Evolutionary conservation across 75 land plant species (phyloP).

Genomic region (Selaginella tamariscina): DNA sequence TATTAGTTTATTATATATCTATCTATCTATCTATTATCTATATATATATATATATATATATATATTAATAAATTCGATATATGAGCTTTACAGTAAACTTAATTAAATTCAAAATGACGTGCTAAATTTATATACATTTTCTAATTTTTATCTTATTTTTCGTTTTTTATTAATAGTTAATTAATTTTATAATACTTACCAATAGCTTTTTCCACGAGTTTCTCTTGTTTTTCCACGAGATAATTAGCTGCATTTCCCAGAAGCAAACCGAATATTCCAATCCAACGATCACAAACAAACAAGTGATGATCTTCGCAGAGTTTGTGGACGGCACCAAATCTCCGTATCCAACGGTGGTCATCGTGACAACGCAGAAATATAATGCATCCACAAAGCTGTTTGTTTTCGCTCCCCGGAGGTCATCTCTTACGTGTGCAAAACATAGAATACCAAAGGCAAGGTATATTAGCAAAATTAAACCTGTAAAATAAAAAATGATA

Average conservation of each 20-base stretch:
- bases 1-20: too few relatives aligned
- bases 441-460: constrained; percentile 37
- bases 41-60: too few relatives aligned
- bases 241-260: constrained; percentile 63
- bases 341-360: constrained; percentile 97
- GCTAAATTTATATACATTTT: too few relatives aligned
- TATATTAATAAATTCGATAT: too few relatives aligned
- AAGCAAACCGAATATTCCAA: constrained; percentile 53
- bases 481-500: too few relatives aligned
- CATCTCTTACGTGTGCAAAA: constrained; percentile 36
- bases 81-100: too few relatives aligned
- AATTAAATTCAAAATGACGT: too few relatives aligned
- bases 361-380: constrained; percentile 79
- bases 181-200: too few relatives aligned
- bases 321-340: constrained; percentile 62
- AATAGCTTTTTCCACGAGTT: constrained; percentile 40
- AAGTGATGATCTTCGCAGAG: constrained; percentile 57
- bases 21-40: too few relatives aligned
- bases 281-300: constrained; percentile 66
- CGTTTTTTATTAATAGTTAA: too few relatives aligned
- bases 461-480: constrained; percentile 18
- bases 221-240: constrained; percentile 75
- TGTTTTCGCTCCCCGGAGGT: constrained; percentile 55
- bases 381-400: constrained; percentile 54
- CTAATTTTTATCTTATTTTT: too few relatives aligned